Evolutionary conservation across 2,329 filamentous ascomycete genomes (phyloP).

Genomic region (Fusarium sublunatum): DNA sequence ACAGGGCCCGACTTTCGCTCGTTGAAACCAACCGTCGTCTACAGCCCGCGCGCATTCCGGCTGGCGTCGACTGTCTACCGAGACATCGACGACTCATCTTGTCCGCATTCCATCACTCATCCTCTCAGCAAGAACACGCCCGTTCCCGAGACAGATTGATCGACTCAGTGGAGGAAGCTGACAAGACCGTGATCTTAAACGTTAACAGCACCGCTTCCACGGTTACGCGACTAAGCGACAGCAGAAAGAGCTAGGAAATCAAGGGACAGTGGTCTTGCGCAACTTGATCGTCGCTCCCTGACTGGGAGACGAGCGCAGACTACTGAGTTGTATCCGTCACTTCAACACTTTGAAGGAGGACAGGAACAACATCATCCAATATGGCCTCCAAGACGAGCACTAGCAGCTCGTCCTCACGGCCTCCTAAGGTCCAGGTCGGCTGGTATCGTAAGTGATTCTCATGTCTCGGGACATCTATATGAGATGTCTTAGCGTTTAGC

Average conservation of each 20-base stretch:
- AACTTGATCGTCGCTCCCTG: constrained; percentile 42
- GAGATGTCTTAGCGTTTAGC: constrained; percentile 32
- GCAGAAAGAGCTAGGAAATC: constrained; percentile 32
- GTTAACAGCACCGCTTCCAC: constrained; percentile 8
- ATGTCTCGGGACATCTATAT: constrained; percentile 5
- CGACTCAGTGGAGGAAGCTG: constrained; percentile 21
- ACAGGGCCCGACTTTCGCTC: constrained; percentile 44
- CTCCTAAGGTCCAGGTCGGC: constrained; percentile 58
- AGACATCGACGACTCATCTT: constrained; percentile 26
- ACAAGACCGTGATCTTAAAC: constrained; percentile 2
- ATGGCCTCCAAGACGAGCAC: constrained; percentile 44
- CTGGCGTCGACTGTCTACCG: constrained; percentile 32
- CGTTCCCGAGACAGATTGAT: constrained; percentile 37
- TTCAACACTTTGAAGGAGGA: constrained; percentile 30
- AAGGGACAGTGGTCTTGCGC: constrained; percentile 15
- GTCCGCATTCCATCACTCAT: constrained; percentile 41
- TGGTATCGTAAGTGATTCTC: constrained; percentile 59
- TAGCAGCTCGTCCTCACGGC: constrained; percentile 43
- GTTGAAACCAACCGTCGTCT: constrained; percentile 41
- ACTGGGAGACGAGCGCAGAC: constrained; percentile 42
- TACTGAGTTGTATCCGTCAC: constrained; percentile 26
- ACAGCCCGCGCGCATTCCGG: constrained; percentile 39
- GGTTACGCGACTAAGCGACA: constrained; percentile 15
- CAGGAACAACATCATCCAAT: constrained; percentile 31
- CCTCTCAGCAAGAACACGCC: constrained; percentile 11